Conservation (phyloP, 495 filamentous ascomycete species). For the Rhypophila decipiens region DNA sequence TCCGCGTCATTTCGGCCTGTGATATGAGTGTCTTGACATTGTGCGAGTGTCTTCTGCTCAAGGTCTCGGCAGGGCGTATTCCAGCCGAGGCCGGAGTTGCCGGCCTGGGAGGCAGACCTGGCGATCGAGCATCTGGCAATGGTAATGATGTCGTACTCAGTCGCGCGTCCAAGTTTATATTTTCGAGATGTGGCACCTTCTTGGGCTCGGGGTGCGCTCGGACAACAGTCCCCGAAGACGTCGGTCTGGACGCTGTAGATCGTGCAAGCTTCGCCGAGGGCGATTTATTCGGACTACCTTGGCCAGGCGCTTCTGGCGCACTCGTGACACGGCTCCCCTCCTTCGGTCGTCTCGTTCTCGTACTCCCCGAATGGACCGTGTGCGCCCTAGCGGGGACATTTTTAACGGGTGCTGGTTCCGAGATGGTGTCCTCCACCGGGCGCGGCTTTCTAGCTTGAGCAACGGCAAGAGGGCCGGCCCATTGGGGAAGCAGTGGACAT, state of each 20-base stretch:
- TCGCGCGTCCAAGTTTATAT: constrained; percentile 41
- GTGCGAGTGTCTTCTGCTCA: constrained; percentile 43
- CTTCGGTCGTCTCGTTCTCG: constrained; percentile 38
- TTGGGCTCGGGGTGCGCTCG: constrained; percentile 18
- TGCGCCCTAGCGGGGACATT: constrained; percentile 54
- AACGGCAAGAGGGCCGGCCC: constrained; percentile 65
- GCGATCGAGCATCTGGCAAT: constrained; percentile 52
- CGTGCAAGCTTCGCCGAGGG: constrained; percentile 23
- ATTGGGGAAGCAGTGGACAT: constrained; percentile 46
- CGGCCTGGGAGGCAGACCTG: constrained; percentile 41
- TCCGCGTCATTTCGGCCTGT: constrained; percentile 46
- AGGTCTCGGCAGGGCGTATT: constrained; percentile 43
- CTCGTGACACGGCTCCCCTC: constrained; percentile 36
- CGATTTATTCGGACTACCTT: constrained; percentile 9
- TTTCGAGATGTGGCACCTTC: constrained; percentile 29
- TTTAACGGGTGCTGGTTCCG: constrained; percentile 39
- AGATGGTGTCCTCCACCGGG: constrained; percentile 47
- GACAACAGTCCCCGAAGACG: constrained; percentile 8
- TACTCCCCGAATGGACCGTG: constrained; percentile 47
- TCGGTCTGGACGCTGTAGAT: constrained; percentile 8
- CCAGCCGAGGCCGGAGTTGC: constrained; percentile 46
- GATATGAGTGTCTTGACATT: constrained; percentile 39
- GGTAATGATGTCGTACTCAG: constrained; percentile 59
- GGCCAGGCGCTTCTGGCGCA: constrained; percentile 29
- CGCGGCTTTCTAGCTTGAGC: constrained; percentile 66